Base-by-base conservation (phyloP, 441 rosid genomes). In the Populus hybrid region DNA sequence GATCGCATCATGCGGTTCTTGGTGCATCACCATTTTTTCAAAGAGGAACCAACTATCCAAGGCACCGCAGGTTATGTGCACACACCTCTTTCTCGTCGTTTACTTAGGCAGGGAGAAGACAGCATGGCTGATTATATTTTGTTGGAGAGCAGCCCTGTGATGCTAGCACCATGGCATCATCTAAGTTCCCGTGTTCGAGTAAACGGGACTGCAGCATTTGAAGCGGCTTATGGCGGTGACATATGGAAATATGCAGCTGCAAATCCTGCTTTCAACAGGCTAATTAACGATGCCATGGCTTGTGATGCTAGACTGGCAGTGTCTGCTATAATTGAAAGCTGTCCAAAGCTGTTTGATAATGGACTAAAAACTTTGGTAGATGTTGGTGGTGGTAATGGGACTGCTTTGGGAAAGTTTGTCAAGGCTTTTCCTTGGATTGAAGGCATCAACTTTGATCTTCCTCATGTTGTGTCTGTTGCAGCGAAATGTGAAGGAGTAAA, bases 271-370 rank as follows among this genome's bases (percentile, higher is more conserved):
- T 82, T 83, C 46, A 82, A 83, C 73, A 83, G 76, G 74, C 71
- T 90, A 32, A 3, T 94, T 6, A 79, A 88, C 6, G 92, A 89
- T 24, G 94, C 91, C 0, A 90, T 93, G 98, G 95, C 93, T 18
- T 86, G 90, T 74, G 74, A 77, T 11, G 80, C 97, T 6, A 90
- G 93, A 69, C 42, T 72, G 10, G 70, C 77, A 16, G 86, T 90
- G 30, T 79, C 80, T 4, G 89, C 81, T 5, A 35, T 90, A 1
- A 73, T 82, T 0, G 57, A 83, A 24, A 81, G 81, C 10, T 89
- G 94, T 81, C 85, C 85, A 0, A 85, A 89, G 64, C 82, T 89
- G 83, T 67, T 81, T 26, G 75, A 81, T 28, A 28, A 3, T 2
- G 86, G 86, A 6, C 20, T 81, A 2, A 46, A 16, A 10, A 75